Conservation (phyloP, 495 filamentous ascomycete species). For the Diplogelasinospora grovesii region DNA sequence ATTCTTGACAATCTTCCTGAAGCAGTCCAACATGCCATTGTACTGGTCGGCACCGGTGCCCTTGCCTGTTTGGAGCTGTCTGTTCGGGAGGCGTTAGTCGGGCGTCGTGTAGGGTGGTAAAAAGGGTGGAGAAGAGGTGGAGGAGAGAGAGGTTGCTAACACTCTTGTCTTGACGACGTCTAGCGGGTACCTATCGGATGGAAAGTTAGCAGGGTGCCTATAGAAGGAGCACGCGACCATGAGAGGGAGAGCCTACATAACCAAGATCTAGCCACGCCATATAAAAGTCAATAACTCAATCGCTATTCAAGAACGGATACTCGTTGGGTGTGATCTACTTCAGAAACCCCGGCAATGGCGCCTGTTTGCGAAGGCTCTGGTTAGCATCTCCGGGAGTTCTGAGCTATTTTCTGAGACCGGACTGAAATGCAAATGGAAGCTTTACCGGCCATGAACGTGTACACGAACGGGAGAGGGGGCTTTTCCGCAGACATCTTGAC, state of each 20-base stretch:
- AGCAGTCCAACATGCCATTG: slow-evolving; percentile 96
- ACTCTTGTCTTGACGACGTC: slow-evolving; percentile 98
- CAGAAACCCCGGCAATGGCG: slow-evolving; percentile 25
- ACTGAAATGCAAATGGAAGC: slow-evolving; percentile 1
- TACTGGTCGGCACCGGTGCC: slow-evolving; percentile 69
- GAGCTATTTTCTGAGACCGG: slow-evolving; percentile 8
- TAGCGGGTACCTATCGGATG: slow-evolving; percentile 80
- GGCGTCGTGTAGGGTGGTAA: slow-evolving; percentile 1
- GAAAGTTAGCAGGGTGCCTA: slow-evolving; percentile 14
- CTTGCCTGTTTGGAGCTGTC: slow-evolving; percentile 77
- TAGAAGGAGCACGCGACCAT: slow-evolving; percentile 13
- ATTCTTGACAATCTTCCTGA: slow-evolving; percentile 88
- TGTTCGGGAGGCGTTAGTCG: slow-evolving; percentile 38
- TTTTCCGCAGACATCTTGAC: slow-evolving; percentile 26
- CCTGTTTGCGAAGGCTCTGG: slow-evolving; percentile 11
- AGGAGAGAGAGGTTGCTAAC: slow-evolving; percentile 60
- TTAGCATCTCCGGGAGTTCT: slow-evolving; percentile 17
- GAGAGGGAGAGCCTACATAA: slow-evolving; percentile 56
- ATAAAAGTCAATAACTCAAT: slow-evolving; percentile 23
- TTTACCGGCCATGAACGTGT: slow-evolving; percentile 32
- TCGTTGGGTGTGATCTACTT: slow-evolving; percentile 15
- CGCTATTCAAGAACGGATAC: too few relatives aligned
- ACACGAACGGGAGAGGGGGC: slow-evolving; percentile 27
- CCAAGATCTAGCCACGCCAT: slow-evolving; percentile 58
- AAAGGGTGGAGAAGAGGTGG: slow-evolving; percentile 6